A percentile compares a stretch with the other conserved stretches of the same genome.
phyloP scores from a whole-genome alignment of 208 protist species.

The Leishmania mexicana region DNA sequence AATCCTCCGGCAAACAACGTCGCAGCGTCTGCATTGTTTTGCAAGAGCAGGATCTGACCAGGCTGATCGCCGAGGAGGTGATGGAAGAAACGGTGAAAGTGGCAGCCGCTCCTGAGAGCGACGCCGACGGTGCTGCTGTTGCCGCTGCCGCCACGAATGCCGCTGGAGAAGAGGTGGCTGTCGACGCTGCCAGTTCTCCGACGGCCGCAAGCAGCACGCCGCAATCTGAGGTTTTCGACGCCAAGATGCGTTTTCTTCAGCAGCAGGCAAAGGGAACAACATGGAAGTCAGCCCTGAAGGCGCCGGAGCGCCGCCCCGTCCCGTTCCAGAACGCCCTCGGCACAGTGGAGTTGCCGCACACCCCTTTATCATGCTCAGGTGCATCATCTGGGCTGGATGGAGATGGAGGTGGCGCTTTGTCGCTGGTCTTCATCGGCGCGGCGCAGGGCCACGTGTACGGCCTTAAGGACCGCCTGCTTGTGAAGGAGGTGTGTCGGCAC shows the following conservation, averaged over 20 bases:
- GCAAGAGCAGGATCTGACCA: conserved; percentile 30
- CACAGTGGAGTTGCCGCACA: conserved; percentile 63
- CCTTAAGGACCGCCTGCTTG: conserved; percentile 48
- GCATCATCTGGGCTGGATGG: conserved; percentile 15
- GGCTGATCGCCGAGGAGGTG: conserved; percentile 15
- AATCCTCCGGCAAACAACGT: conserved; percentile 4
- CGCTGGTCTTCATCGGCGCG: conserved; percentile 54
- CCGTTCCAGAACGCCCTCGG: conserved; percentile 45
- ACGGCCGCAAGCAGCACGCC: not conserved
- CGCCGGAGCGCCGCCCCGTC: conserved; percentile 42
- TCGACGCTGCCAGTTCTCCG: not conserved
- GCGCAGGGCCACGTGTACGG: conserved; percentile 70
- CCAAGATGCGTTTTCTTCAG: conserved; percentile 27
- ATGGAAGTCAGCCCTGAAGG: conserved; percentile 67
- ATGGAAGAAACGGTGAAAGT: conserved; percentile 11
- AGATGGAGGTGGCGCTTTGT: conserved; percentile 20
- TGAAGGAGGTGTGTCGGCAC: conserved; percentile 53
- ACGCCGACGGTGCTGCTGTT: not conserved
- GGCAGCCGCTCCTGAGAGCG: not conserved
- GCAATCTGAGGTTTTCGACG: not conserved
- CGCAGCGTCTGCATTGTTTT: conserved; percentile 51
- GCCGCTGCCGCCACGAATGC: not conserved
- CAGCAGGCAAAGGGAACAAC: conserved; percentile 18
- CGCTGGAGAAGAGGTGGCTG: conserved; percentile 1
- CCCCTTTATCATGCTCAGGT: conserved; percentile 37